These are phyloP conservation scores for Diplocarpon mali DNA, from an alignment of 2,329 filamentous ascomycete species.

Conservation along the genomic window DNA sequence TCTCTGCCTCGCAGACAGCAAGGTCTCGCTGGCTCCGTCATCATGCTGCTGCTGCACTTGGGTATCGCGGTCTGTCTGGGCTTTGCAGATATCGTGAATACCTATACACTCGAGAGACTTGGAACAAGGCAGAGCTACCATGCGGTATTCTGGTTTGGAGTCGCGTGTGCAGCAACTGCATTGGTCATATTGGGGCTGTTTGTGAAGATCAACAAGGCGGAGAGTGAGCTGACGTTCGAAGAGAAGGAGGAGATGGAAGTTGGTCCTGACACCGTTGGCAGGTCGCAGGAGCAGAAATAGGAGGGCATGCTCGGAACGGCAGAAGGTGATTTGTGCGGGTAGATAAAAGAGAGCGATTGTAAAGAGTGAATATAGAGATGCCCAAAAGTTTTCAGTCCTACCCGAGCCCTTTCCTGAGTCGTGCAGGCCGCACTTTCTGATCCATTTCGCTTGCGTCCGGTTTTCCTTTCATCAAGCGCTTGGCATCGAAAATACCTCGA, in stretches of 20 bases:
- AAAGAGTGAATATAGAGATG: no score
- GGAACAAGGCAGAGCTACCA: conserved; percentile 45
- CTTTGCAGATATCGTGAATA: conserved; percentile 54
- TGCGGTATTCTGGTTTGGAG: conserved; percentile 55
- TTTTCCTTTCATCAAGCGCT: no score
- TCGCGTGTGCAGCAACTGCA: conserved; percentile 41
- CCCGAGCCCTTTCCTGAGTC: no score
- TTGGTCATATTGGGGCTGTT: conserved; percentile 40
- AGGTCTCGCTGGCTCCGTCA: conserved; percentile 59
- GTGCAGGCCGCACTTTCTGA: no score
- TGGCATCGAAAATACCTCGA: no score
- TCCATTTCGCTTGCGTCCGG: no score
- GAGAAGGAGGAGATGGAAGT: conserved; percentile 32
- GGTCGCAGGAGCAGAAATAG: not conserved
- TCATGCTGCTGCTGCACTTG: conserved; percentile 60
- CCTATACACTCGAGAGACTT: conserved; percentile 27
- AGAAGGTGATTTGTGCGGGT: not conserved
- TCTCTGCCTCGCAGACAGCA: conserved; percentile 55
- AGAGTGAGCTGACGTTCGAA: conserved; percentile 46
- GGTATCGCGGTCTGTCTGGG: conserved; percentile 63
- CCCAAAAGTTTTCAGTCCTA: no score
- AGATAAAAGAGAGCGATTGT: no score
- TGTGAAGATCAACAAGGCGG: conserved; percentile 41
- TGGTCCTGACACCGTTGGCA: not conserved
- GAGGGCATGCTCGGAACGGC: not conserved